Evolutionary conservation across 306 rosid species (phyloP), one percentile per base, ranked within the genome.

Genomic region (Potentilla sterilis): DNA sequence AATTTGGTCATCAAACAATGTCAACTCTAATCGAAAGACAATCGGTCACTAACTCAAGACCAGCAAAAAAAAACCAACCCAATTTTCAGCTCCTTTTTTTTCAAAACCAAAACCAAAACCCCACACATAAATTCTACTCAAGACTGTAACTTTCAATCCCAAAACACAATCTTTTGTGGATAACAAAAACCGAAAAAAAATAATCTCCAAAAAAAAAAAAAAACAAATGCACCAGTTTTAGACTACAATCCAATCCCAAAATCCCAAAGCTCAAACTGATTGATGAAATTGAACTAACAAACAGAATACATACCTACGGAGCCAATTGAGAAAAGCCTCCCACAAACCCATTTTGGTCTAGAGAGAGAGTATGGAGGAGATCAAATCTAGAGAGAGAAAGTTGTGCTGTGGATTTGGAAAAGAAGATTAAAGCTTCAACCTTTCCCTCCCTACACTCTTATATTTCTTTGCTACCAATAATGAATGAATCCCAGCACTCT

Each of bases 311-410:
- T 40, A 92, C 97, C 96, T 88, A 34, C 96, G 92, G 38, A 92
- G 93, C 97, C 93, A 91, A 81, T 87, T 92, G 75, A 92, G 89
- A 88, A 92, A 88, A 72, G 93, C 93, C 75, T 89, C 96, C 96
- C 96, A 92, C 73, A 89, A 78, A 74, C 96, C 96, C 97, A 92
- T 91, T 91, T 51, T 43, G 77, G 40, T 37, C 4, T 37, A 37
- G 40, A 37, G 40, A 37, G 40, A 37, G 40, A 37, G 40, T 1
- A 28, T 28, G 28, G 28, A 28, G 28, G 28, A 28, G 28, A 28
- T 28, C 28, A 28, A 28, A 28, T 74, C 49, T 43, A 55, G 67
- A 80, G 52, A 68, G 77, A 80, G 85, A 63, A 65, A 84, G 72
- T 74, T 28, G 9, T 57, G 15, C 0, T 34, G 47, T 46, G 37